These are phyloP conservation scores for Suhomyces terraborum DNA, from an alignment of 1,139 yeast species.

Conservation along the genomic window DNA sequence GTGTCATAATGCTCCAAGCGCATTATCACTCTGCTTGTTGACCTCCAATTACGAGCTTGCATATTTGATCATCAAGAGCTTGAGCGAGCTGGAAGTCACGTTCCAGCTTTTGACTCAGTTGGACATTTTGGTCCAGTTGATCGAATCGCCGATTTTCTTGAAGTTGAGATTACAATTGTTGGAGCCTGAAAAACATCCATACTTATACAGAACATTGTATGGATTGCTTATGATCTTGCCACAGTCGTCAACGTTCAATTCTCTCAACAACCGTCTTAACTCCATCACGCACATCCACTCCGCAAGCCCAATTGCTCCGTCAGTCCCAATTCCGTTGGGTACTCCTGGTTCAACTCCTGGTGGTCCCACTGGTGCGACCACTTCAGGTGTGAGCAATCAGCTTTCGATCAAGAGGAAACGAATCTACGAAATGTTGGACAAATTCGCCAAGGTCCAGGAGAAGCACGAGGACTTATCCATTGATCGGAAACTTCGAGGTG, in stretches of 20 bases:
- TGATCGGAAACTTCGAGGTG: conserved; percentile 15
- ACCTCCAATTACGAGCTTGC: conserved; percentile 92
- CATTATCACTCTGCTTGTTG: conserved; percentile 78
- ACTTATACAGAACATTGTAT: conserved; percentile 81
- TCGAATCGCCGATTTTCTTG: conserved; percentile 85
- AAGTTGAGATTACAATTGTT: conserved; percentile 81
- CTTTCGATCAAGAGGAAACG: conserved; percentile 46
- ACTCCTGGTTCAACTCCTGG: conserved; percentile 30
- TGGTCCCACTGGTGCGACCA: conserved; percentile 15
- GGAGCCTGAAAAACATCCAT: conserved; percentile 84
- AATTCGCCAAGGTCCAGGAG: conserved; percentile 62
- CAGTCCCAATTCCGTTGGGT: conserved; percentile 26
- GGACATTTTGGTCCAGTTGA: conserved; percentile 75
- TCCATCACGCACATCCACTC: conserved; percentile 38
- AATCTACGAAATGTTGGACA: conserved; percentile 57
- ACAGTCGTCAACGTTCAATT: conserved; percentile 88
- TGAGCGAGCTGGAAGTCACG: conserved; percentile 75
- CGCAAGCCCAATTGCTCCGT: conserved; percentile 19
- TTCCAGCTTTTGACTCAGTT: conserved; percentile 73
- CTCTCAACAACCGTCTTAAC: conserved; percentile 73
- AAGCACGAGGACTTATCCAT: conserved; percentile 42
- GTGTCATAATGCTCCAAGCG: conserved; percentile 92
- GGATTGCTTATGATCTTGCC: conserved; percentile 95
- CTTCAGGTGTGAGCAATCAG: conserved; percentile 27
- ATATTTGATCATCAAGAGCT: conserved; percentile 70